Conservation (phyloP, 805 yeast genomes). For the Metschnikowia reukaufii region DNA sequence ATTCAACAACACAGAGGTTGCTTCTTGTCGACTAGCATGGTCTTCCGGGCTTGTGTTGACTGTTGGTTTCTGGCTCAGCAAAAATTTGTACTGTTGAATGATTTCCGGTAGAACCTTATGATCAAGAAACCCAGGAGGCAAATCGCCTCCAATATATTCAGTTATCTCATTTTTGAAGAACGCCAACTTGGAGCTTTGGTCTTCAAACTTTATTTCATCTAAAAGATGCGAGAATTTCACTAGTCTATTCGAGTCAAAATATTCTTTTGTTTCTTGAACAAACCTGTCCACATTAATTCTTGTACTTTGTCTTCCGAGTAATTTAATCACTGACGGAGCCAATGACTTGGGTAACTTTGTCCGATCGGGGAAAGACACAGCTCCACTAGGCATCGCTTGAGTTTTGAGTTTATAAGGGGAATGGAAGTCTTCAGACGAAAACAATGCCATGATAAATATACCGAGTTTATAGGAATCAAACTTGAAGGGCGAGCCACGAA, state of each 20-base stretch:
- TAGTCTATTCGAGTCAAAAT: slow-evolving; percentile 43
- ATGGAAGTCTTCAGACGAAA: slow-evolving; percentile 28
- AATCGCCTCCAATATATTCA: slow-evolving; percentile 24
- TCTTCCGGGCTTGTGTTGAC: slow-evolving; percentile 31
- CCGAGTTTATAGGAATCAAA: slow-evolving; percentile 70
- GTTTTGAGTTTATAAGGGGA: neutral
- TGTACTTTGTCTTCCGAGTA: slow-evolving; percentile 33
- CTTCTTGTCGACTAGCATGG: slow-evolving; percentile 36
- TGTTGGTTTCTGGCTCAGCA: slow-evolving; percentile 28
- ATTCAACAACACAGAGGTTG: slow-evolving; percentile 38
- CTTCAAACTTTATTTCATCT: slow-evolving; percentile 54
- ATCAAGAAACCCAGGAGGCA: slow-evolving; percentile 56
- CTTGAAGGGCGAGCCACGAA: slow-evolving; percentile 39
- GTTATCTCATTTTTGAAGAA: slow-evolving; percentile 37
- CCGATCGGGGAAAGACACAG: slow-evolving; percentile 2
- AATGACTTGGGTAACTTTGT: slow-evolving; percentile 37
- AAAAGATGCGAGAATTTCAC: slow-evolving; percentile 54
- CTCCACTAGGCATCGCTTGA: slow-evolving; percentile 1
- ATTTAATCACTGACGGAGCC: slow-evolving; percentile 37
- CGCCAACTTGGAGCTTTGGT: slow-evolving; percentile 51
- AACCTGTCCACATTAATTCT: slow-evolving; percentile 34
- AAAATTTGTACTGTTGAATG: slow-evolving; percentile 35
- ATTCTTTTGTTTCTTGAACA: slow-evolving; percentile 23
- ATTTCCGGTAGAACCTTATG: slow-evolving; percentile 72
- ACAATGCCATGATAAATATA: slow-evolving; percentile 48